Base-by-base conservation (phyloP, 2,329 filamentous ascomycete species). In the Talaromyces albobiverticillius region DNA sequence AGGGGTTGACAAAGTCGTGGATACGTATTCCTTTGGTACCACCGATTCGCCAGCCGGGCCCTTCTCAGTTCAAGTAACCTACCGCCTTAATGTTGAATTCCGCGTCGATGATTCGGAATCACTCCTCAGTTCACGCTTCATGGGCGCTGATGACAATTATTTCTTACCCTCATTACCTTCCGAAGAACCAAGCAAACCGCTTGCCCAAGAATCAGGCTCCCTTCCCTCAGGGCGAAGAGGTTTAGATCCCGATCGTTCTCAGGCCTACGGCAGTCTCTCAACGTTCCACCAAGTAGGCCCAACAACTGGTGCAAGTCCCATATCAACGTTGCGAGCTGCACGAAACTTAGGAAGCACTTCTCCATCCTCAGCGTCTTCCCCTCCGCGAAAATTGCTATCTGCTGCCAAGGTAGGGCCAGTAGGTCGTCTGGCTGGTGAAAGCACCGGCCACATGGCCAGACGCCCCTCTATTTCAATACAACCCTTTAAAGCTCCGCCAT, bases 401-500 rank as follows among this genome's bases (percentile, higher is more conserved):
- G 48, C 65, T 51, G 62, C 61, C 22, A 69, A 67, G 49, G 63
- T 69, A 31, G 62, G 65, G 23, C 62, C 67, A 23, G 53, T 59
- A 14, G 67, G 69, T 25, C 68, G 70, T 20, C 60, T 72, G 42
- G 67, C 65, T 71, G 76, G 79, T 73, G 60, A 82, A 76, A 64
- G 78, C 72, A 54, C 79, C 73, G 51, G 70, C 76, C 54, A 71
- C 20, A 74, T 81, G 46, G 80, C 80, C 51, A 82, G 91, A 62
- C 84, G 90, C 51, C 86, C 89, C 6, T 96, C 90, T 0, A 83
- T 96, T 20, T 95, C 90, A 0, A 96, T 96, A 64, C 90, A 95
- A 62, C 92, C 93, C 0, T 99, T 99, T 77, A 99, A 99, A 72
- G 90, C 92, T 13, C 93, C 93, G 10, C 95, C 93, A 1, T 78